Percentiles rank a stretch among this genome's conserved stretches.
These are phyloP conservation scores for Ophiocordyceps camponoti-leonardi DNA, from an alignment of 2,329 filamentous ascomycete species.

Conservation along the genomic window DNA sequence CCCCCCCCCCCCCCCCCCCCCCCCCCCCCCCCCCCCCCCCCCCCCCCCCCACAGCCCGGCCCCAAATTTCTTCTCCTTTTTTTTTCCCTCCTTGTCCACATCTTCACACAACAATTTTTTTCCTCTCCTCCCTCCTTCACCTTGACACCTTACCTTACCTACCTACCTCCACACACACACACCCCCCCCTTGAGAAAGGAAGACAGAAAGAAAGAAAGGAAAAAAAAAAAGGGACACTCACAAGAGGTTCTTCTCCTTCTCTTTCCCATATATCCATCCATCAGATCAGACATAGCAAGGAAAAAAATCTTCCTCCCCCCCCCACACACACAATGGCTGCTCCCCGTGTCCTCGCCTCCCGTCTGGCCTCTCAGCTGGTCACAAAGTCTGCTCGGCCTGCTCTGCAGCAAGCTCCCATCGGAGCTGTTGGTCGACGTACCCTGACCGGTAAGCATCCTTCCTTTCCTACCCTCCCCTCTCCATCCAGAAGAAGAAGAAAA, in stretches of 20 bases:
- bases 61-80: constrained; percentile 7
- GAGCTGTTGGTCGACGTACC: constrained; percentile 56
- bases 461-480: no score
- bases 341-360: constrained; percentile 60
- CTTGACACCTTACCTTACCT: no score
- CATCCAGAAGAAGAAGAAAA: no score
- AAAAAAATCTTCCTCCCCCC: constrained; percentile 11
- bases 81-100: constrained; percentile 7
- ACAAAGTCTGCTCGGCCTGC: constrained; percentile 65
- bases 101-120: no score
- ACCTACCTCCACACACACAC: no score
- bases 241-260: constrained; percentile 24
- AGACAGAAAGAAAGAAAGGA: no score
- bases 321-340: constrained; percentile 77
- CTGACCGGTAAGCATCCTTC: constrained; percentile 61
- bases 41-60: constrained; percentile 16
- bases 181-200: no score
- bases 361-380: constrained; percentile 62
- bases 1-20: not conserved
- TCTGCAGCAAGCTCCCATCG: constrained; percentile 46
- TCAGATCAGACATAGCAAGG: constrained; percentile 1
- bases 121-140: no score
- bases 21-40: constrained; percentile 10
- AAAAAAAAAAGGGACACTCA: no score
- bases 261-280: constrained; percentile 17